Evolutionary conservation across 148 eudicot species (phyloP).

Genomic region (Silene latifolia): DNA sequence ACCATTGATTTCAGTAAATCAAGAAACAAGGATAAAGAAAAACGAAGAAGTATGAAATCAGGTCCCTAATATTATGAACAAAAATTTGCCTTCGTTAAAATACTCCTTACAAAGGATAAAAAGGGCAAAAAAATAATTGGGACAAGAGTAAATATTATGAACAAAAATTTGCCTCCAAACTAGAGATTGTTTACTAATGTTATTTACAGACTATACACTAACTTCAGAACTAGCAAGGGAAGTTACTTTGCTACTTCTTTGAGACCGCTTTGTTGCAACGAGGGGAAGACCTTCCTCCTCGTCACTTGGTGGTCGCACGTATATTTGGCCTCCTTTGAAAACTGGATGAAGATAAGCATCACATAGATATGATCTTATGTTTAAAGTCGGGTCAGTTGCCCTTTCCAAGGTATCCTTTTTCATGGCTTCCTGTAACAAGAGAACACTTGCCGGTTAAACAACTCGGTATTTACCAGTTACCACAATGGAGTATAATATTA

Average conservation of each 20-base stretch:
- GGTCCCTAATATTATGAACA: too few species aligned
- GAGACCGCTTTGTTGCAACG: slow-evolving; percentile 75
- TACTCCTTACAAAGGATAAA: too few species aligned
- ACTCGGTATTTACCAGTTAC: too few species aligned
- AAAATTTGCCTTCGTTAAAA: too few species aligned
- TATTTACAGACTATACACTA: slow-evolving; percentile 20
- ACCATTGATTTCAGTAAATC: too few species aligned
- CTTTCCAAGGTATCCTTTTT: slow-evolving; percentile 80
- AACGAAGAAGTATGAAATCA: too few species aligned
- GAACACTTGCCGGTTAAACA: background rate
- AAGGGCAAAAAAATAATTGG: too few species aligned
- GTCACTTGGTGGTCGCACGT: slow-evolving; percentile 29
- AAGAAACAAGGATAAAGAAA: too few species aligned
- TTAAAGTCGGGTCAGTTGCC: slow-evolving; percentile 73
- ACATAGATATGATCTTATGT: slow-evolving; percentile 63
- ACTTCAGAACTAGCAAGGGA: slow-evolving; percentile 43
- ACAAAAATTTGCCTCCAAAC: background rate
- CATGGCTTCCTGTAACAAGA: slow-evolving; percentile 66
- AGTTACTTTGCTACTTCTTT: slow-evolving; percentile 40
- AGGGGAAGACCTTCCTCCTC: slow-evolving; percentile 70
- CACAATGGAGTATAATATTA: too few species aligned
- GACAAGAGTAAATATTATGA: background rate
- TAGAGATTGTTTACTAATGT: background rate
- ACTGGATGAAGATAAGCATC: slow-evolving; percentile 85
- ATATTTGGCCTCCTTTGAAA: slow-evolving; percentile 53